A percentile compares a stretch with the other conserved stretches of the same genome.
phyloP scores from a whole-genome alignment of 2,329 filamentous ascomycete species.

The Clonostachys sp. region DNA sequence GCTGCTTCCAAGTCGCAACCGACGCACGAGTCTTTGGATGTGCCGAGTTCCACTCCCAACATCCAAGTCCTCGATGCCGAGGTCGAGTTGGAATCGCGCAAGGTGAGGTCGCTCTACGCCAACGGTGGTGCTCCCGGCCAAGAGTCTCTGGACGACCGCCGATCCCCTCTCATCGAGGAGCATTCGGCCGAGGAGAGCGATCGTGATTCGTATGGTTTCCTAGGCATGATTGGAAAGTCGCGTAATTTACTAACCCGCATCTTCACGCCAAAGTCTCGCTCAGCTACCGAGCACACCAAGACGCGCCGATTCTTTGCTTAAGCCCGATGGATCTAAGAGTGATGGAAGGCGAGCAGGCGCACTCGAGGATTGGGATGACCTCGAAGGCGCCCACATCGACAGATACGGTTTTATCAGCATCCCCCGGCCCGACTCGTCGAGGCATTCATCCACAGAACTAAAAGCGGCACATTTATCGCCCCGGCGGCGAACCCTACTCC shows the following conservation, averaged over 20 bases:
- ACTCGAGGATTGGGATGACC: constrained; percentile 64
- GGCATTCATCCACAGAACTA: constrained; percentile 32
- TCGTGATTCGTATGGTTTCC: constrained; percentile 54
- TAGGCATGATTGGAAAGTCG: constrained; percentile 19
- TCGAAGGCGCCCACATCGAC: constrained; percentile 57
- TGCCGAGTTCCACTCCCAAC: constrained; percentile 28
- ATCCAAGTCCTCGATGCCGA: constrained; percentile 50
- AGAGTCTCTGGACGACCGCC: constrained; percentile 15
- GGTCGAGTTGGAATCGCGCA: constrained; percentile 59
- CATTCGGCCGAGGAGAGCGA: constrained; percentile 46
- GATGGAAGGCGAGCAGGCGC: constrained; percentile 48
- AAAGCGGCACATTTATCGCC: constrained; percentile 37
- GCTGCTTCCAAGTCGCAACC: not conserved
- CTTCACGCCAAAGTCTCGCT: constrained; percentile 16
- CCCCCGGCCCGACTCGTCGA: constrained; percentile 31
- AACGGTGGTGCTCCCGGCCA: constrained; percentile 43
- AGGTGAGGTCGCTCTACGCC: constrained; percentile 64
- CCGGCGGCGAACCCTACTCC: constrained; percentile 40
- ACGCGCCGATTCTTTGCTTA: constrained; percentile 36
- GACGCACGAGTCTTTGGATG: constrained; percentile 3
- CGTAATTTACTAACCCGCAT: no score
- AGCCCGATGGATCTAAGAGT: constrained; percentile 13
- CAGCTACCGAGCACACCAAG: constrained; percentile 27
- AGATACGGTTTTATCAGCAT: constrained; percentile 63
- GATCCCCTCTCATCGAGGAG: constrained; percentile 41